phyloP scores from a whole-genome alignment of 2,329 filamentous ascomycete species.

The Aspergillus cejpii region DNA sequence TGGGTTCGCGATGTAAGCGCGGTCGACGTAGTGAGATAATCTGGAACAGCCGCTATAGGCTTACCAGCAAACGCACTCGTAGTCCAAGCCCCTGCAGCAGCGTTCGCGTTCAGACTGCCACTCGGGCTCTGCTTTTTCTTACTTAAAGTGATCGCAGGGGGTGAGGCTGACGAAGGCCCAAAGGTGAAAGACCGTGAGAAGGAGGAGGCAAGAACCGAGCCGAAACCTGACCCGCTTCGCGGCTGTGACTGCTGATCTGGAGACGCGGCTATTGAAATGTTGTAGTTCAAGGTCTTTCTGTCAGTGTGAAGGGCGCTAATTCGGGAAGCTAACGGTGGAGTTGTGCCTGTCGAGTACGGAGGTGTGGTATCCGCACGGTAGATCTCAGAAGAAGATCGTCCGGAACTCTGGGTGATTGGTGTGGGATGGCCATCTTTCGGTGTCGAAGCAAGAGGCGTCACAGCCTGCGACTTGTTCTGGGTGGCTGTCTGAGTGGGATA shows the following conservation, averaged over 20 bases:
- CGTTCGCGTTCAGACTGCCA: conserved; percentile 30
- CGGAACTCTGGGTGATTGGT: conserved; percentile 41
- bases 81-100: conserved; percentile 27
- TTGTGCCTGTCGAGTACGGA: conserved; percentile 48
- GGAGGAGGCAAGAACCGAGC: conserved; percentile 40
- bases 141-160: conserved; percentile 28
- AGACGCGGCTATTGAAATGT: conserved; percentile 37
- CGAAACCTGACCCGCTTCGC: conserved; percentile 37
- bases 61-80: conserved; percentile 19
- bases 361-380: conserved; percentile 47
- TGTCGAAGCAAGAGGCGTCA: conserved; percentile 30
- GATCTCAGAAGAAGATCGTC: conserved; percentile 46
- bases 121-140: conserved; percentile 36
- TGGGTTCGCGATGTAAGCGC: conserved; percentile 28
- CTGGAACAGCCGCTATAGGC: conserved; percentile 23
- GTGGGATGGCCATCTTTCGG: conserved; percentile 29
- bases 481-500: conserved; percentile 40
- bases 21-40: conserved; percentile 27
- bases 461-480: conserved; percentile 38
- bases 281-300: conserved; percentile 38
- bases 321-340: conserved; percentile 45
- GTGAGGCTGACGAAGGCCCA: conserved; percentile 39
- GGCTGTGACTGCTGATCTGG: conserved; percentile 37
- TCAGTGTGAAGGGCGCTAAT: conserved; percentile 36
- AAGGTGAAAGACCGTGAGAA: conserved; percentile 43